Percentiles rank a stretch among this genome's conserved stretches.
Evolutionary conservation across 2,329 filamentous ascomycete species (phyloP).

Genomic region (Claviceps capensis): DNA sequence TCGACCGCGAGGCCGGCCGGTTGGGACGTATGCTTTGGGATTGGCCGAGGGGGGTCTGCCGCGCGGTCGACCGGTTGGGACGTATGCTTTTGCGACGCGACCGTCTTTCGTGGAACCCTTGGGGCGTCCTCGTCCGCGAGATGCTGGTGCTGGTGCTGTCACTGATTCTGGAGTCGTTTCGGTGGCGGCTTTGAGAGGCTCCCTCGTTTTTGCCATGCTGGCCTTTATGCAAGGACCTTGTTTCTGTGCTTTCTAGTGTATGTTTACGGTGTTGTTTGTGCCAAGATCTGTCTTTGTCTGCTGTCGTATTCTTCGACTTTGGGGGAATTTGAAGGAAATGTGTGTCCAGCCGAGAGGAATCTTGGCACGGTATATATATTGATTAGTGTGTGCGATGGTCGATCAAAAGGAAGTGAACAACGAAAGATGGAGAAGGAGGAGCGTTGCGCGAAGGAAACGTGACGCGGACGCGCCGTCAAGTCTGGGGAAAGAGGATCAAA

Average conservation of each 20-base stretch:
- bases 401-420: neutral
- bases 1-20: constrained; percentile 33
- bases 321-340: too few relatives aligned
- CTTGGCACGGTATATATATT: too few relatives aligned
- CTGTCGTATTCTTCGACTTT: too few relatives aligned
- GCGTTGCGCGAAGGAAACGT: neutral
- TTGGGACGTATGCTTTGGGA: constrained; percentile 18
- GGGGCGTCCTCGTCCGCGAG: constrained; percentile 3
- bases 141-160: neutral
- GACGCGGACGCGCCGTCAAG: neutral
- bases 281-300: too few relatives aligned
- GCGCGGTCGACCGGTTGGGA: constrained; percentile 26
- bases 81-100: constrained; percentile 20
- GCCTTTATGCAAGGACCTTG: neutral
- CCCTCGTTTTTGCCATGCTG: constrained; percentile 4
- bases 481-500: neutral
- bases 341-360: too few relatives aligned
- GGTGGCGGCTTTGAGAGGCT: neutral
- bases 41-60: constrained; percentile 28
- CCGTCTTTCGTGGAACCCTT: neutral
- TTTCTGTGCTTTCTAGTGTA: neutral
- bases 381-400: too few relatives aligned
- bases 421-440: neutral
- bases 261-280: neutral
- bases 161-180: neutral